These are phyloP conservation scores for Aureobasidium sp. DNA, from an alignment of 2,329 filamentous ascomycete species.

Conservation along the genomic window DNA sequence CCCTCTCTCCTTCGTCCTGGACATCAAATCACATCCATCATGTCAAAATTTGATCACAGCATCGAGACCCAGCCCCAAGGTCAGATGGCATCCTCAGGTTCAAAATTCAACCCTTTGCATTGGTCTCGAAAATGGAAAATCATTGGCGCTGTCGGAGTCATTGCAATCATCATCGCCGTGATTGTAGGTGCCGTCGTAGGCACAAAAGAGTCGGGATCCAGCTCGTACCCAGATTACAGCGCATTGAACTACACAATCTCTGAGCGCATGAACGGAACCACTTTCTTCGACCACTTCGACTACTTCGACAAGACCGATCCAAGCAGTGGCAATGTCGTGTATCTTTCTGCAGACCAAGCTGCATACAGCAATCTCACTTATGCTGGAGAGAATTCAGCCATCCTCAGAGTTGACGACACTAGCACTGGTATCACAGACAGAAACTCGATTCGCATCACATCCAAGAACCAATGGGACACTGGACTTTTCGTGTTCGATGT, in stretches of 20 bases:
- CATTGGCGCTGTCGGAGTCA: constrained; percentile 12
- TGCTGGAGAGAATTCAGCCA: constrained; percentile 21
- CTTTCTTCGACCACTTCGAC: constrained; percentile 45
- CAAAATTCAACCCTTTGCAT: constrained; percentile 23
- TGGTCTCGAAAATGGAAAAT: constrained; percentile 21
- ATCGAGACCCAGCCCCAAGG: too few relatives aligned
- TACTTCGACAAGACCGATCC: constrained; percentile 43
- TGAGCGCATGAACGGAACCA: constrained; percentile 33
- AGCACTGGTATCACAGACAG: constrained; percentile 40
- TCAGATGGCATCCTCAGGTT: background rate
- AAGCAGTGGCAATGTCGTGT: constrained; percentile 44
- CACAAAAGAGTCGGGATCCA: background rate
- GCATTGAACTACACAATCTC: constrained; percentile 22
- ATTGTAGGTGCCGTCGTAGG: background rate
- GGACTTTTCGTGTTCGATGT: constrained; percentile 63
- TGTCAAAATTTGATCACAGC: too few relatives aligned
- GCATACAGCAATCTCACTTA: constrained; percentile 24
- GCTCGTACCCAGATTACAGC: constrained; percentile 24
- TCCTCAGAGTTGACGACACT: constrained; percentile 24
- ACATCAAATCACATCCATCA: too few relatives aligned
- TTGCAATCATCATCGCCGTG: background rate
- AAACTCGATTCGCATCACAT: constrained; percentile 57
- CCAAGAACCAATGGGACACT: constrained; percentile 51
- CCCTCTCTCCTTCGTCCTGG: too few relatives aligned
- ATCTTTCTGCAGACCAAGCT: constrained; percentile 24